These are phyloP conservation scores for Ceraceosorus bombacis DNA, from an alignment of 1,284 basidiomycete genomes.

Conservation along the genomic window DNA sequence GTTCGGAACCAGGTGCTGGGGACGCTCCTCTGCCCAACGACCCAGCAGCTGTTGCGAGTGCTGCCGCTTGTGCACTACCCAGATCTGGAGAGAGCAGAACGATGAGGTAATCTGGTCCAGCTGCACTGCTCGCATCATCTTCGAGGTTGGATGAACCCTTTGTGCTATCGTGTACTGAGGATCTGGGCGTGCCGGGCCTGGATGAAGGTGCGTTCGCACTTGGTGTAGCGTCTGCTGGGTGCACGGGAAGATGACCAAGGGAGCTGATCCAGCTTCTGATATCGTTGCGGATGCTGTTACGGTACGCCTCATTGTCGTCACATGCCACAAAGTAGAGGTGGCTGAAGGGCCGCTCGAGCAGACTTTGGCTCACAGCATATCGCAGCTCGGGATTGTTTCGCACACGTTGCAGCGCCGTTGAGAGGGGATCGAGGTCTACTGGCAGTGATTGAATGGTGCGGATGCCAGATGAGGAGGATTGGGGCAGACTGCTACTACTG, in stretches of 20 bases:
- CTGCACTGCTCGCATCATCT: background rate
- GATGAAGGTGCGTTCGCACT: slow-evolving; percentile 12
- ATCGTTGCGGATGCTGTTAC: slow-evolving; percentile 41
- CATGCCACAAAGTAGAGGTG: slow-evolving; percentile 44
- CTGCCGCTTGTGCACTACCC: slow-evolving; percentile 4
- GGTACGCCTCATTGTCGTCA: slow-evolving; percentile 44
- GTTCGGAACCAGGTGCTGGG: slow-evolving; percentile 55
- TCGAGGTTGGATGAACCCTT: background rate
- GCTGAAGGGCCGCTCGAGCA: slow-evolving; percentile 36
- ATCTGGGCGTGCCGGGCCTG: slow-evolving; percentile 13
- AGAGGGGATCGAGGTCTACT: slow-evolving; percentile 27
- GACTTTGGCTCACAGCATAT: slow-evolving; percentile 15
- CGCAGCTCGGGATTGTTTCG: slow-evolving; percentile 14
- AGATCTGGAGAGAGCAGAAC: slow-evolving; percentile 39
- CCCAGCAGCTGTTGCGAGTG: background rate
- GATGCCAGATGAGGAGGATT: slow-evolving; percentile 9
- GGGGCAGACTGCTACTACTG: slow-evolving; percentile 3
- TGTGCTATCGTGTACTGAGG: background rate
- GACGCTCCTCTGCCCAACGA: slow-evolving; percentile 8
- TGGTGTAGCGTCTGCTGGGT: slow-evolving; percentile 4
- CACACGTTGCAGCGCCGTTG: slow-evolving; percentile 14
- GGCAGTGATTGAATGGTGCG: slow-evolving; percentile 35
- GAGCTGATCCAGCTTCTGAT: slow-evolving; percentile 42
- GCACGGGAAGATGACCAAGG: slow-evolving; percentile 17
- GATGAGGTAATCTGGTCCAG: slow-evolving; percentile 39